Conservation (phyloP, 1,284 basidiomycete genomes). For the Trichosporon coremiiforme region DNA sequence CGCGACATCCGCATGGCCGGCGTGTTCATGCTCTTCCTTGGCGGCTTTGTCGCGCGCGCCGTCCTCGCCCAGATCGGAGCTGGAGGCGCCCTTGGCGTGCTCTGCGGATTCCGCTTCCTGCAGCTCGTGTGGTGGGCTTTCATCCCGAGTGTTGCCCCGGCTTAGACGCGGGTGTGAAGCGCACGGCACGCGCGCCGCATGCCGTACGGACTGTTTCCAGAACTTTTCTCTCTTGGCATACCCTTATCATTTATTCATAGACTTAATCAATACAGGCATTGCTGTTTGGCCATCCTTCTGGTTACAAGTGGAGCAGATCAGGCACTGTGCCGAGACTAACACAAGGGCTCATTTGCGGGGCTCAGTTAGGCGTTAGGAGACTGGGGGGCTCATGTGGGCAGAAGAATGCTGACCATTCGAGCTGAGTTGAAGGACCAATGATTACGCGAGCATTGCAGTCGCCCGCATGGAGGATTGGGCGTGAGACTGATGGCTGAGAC, state of each 20-base stretch:
- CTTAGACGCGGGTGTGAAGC: neutral
- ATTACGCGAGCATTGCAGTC: too few relatives aligned
- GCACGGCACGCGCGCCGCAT: neutral
- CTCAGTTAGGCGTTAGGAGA: neutral
- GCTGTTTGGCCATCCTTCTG: neutral
- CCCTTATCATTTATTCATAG: neutral
- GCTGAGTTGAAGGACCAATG: too few relatives aligned
- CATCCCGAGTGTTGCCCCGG: slow-evolving; percentile 56
- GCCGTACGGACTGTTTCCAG: neutral
- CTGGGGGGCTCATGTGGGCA: too few relatives aligned
- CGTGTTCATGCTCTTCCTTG: slow-evolving; percentile 68
- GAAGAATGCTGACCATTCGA: too few relatives aligned
- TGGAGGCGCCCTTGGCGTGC: slow-evolving; percentile 62
- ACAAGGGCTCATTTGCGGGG: neutral
- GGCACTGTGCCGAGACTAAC: neutral
- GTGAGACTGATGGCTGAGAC: too few relatives aligned
- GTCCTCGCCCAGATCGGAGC: slow-evolving; percentile 59
- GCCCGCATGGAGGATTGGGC: too few relatives aligned
- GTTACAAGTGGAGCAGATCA: neutral
- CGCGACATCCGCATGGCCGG: slow-evolving; percentile 75
- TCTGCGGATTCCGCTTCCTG: slow-evolving; percentile 66
- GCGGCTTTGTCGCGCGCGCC: slow-evolving; percentile 70
- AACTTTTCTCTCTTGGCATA: neutral
- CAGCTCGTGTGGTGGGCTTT: slow-evolving; percentile 70
- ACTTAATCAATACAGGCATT: slow-evolving; percentile 7